Percentiles rank a stretch among this genome's conserved stretches.
phyloP scores from a whole-genome alignment of 208 protist species.

The Strigomonas culicis region DNA sequence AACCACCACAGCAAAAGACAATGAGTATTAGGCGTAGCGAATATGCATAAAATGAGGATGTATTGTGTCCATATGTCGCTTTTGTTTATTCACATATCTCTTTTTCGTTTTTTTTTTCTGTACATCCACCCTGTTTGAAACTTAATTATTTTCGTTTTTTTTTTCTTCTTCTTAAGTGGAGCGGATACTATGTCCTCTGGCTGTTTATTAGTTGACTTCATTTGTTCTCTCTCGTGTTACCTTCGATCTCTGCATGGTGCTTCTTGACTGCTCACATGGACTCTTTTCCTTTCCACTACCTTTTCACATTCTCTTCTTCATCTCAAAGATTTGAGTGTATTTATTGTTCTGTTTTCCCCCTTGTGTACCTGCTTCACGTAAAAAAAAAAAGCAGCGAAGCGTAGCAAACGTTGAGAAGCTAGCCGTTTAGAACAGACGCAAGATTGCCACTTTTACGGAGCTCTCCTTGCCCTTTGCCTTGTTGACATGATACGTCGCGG shows the following conservation, averaged over 20 bases:
- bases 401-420: too few species aligned
- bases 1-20: neutral
- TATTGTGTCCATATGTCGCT: neutral
- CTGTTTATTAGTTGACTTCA: constrained; percentile 3
- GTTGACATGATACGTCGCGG: constrained; percentile 2
- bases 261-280: constrained; percentile 12
- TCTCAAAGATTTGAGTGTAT: neutral
- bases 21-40: neutral
- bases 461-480: too few species aligned
- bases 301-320: constrained; percentile 6
- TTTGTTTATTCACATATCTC: constrained; percentile 16
- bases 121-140: neutral
- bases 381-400: neutral
- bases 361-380: neutral
- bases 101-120: neutral
- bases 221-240: constrained; percentile 10
- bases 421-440: too few species aligned
- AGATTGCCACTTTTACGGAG: neutral
- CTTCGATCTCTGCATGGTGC: constrained; percentile 8
- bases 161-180: neutral
- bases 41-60: neutral
- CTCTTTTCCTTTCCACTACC: constrained; percentile 3
- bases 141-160: neutral
- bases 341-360: constrained; percentile 12
- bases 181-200: neutral